Evolutionary conservation across 2,329 filamentous ascomycete genomes (phyloP).

Genomic region (Botrytis cinerea): DNA sequence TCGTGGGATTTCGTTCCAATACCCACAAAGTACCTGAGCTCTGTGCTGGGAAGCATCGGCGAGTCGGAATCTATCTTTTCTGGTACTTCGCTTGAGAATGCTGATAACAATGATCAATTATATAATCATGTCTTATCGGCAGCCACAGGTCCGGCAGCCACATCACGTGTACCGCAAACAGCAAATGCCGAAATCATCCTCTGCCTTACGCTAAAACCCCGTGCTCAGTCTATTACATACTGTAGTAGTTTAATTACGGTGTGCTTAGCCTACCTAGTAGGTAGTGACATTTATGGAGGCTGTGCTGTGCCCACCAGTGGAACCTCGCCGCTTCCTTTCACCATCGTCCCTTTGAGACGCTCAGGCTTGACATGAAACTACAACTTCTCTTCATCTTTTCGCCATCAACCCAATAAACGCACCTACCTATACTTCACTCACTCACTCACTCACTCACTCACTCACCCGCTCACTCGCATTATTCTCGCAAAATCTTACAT

Average conservation of each 20-base stretch:
- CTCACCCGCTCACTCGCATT: neutral
- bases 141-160: neutral
- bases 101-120: conserved; percentile 1
- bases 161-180: neutral
- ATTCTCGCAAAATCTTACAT: neutral
- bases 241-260: neutral
- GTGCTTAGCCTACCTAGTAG: neutral
- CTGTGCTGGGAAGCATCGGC: neutral
- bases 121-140: neutral
- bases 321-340: conserved; percentile 1
- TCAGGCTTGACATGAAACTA: conserved; percentile 7
- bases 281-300: neutral
- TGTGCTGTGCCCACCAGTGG: conserved; percentile 14
- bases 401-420: conserved; percentile 2
- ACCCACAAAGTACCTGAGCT: neutral
- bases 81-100: neutral
- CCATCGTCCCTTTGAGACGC: conserved; percentile 8
- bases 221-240: neutral
- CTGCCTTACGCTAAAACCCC: neutral
- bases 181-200: neutral
- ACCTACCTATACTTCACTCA: neutral
- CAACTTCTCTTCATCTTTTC: neutral
- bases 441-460: neutral
- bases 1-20: neutral
- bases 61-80: neutral